A percentile compares a stretch with the other conserved stretches of the same genome.
phyloP scores from a whole-genome alignment of 78 protist species.

The Anaeramoeba flamelloides region DNA sequence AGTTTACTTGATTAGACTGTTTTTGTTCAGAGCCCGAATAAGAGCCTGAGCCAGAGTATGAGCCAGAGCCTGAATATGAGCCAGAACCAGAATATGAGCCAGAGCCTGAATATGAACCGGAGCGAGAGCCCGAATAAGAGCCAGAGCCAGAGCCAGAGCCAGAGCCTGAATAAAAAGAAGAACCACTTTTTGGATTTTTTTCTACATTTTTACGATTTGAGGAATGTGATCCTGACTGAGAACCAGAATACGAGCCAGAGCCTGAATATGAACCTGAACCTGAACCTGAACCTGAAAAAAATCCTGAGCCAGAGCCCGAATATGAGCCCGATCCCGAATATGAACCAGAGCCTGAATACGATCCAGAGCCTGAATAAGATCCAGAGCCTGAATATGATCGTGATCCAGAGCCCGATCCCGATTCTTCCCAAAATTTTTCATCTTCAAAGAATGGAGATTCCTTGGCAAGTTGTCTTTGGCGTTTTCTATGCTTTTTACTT shows the following conservation, averaged over 20 bases:
- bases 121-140: neutral
- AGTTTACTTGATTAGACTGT: too few relatives aligned
- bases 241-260: neutral
- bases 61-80: too few relatives aligned
- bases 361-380: too few relatives aligned
- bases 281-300: neutral
- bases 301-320: neutral
- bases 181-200: neutral
- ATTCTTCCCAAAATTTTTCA: too few relatives aligned
- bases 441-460: too few relatives aligned
- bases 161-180: too few relatives aligned
- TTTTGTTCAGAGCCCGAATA: too few relatives aligned
- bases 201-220: neutral
- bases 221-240: neutral
- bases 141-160: neutral
- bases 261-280: neutral
- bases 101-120: slow-evolving; percentile 6
- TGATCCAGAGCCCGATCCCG: too few relatives aligned
- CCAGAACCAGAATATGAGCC: neutral
- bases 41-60: slow-evolving; percentile 5
- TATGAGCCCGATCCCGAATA: neutral
- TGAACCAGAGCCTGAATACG: too few relatives aligned
- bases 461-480: too few relatives aligned
- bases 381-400: too few relatives aligned
- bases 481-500: too few relatives aligned